A percentile compares a stretch with the other conserved stretches of the same genome.
These are phyloP conservation scores for Albugo candida DNA, from an alignment of 352 stramenopile species.

Conservation along the genomic window DNA sequence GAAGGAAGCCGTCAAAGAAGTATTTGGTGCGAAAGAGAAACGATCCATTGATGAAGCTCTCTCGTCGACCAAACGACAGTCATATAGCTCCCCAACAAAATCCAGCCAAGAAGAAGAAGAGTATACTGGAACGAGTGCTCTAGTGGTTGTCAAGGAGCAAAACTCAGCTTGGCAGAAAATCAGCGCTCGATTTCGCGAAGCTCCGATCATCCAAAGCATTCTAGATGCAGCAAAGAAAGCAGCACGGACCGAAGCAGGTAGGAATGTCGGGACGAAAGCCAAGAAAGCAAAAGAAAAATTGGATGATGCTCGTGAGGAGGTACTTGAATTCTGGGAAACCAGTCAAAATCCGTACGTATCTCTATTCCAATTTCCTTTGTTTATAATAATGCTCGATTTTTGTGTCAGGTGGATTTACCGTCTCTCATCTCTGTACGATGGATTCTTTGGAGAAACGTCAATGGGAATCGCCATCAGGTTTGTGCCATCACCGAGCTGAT, in stretches of 20 bases:
- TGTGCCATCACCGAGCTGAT: slow-evolving; percentile 1
- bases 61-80: slow-evolving; percentile 33
- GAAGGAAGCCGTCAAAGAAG: slow-evolving; percentile 47
- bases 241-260: slow-evolving; percentile 48
- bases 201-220: slow-evolving; percentile 88
- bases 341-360: slow-evolving; percentile 90
- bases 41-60: slow-evolving; percentile 56
- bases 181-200: slow-evolving; percentile 83
- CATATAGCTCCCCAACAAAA: slow-evolving; percentile 17
- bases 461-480: slow-evolving; percentile 85
- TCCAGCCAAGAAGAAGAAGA: slow-evolving; percentile 16
- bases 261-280: slow-evolving; percentile 45
- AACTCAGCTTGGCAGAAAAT: slow-evolving; percentile 89
- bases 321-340: slow-evolving; percentile 93
- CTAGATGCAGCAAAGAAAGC: slow-evolving; percentile 64
- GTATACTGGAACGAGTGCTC: slow-evolving; percentile 51
- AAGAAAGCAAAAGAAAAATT: slow-evolving; percentile 68
- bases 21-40: slow-evolving; percentile 58
- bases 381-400: neutral
- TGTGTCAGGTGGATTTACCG: slow-evolving; percentile 85
- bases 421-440: slow-evolving; percentile 95
- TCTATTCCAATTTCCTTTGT: neutral
- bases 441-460: slow-evolving; percentile 91
- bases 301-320: slow-evolving; percentile 62
- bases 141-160: slow-evolving; percentile 83